Percentiles rank a stretch among this genome's conserved stretches.
Conservation (phyloP, 352 stramenopile genomes). For the Phytophthora pluvialis region DNA sequence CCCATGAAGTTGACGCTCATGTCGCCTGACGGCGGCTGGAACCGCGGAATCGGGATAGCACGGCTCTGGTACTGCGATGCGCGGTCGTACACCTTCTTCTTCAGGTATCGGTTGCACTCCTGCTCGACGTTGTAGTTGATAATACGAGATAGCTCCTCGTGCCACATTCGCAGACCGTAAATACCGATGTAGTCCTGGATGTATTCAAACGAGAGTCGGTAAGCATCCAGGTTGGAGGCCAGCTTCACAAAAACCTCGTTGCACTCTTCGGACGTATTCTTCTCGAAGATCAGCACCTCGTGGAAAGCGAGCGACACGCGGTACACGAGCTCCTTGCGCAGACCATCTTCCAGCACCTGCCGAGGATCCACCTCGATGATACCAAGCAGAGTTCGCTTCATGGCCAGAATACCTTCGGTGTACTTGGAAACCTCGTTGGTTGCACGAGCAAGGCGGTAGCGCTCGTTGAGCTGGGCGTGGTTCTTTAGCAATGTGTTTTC, state of each 20-base stretch:
- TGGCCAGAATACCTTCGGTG: slow-evolving; percentile 94
- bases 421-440: slow-evolving; percentile 97
- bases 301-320: slow-evolving; percentile 88
- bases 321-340: slow-evolving; percentile 95
- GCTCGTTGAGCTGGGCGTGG: slow-evolving; percentile 91
- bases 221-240: slow-evolving; percentile 88
- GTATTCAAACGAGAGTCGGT: slow-evolving; percentile 93
- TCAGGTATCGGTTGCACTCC: slow-evolving; percentile 95
- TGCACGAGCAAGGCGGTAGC: slow-evolving; percentile 92
- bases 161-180: slow-evolving; percentile 95
- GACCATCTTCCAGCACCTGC: slow-evolving; percentile 93
- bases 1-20: slow-evolving; percentile 95
- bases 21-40: slow-evolving; percentile 82
- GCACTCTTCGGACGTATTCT: slow-evolving; percentile 84
- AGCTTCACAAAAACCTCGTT: slow-evolving; percentile 88
- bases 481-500: slow-evolving; percentile 94
- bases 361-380: slow-evolving; percentile 95
- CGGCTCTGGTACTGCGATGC: slow-evolving; percentile 92
- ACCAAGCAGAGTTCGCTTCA: slow-evolving; percentile 94
- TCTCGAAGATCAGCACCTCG: slow-evolving; percentile 87
- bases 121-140: slow-evolving; percentile 97
- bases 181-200: slow-evolving; percentile 97
- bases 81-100: slow-evolving; percentile 94
- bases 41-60: slow-evolving; percentile 93
- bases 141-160: slow-evolving; percentile 94